phyloP scores from a whole-genome alignment of 2,329 filamentous ascomycete species.

The Cyanodermella asteris region DNA sequence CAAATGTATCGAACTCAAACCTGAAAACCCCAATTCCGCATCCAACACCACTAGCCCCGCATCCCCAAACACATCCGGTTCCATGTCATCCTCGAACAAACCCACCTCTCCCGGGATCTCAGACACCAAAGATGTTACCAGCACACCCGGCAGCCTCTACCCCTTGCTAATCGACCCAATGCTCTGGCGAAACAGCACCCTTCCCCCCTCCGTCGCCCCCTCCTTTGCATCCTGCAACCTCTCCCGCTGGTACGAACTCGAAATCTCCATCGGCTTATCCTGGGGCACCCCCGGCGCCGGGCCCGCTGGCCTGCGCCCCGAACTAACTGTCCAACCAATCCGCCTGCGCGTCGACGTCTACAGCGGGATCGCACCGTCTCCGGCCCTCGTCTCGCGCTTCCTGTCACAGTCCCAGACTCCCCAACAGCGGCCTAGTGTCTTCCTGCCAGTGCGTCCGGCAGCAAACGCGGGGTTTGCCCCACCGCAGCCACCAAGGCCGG shows the following conservation, averaged over 20 bases:
- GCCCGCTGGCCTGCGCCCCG: constrained; percentile 26
- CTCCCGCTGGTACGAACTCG: constrained; percentile 57
- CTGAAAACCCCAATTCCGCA: too few species aligned
- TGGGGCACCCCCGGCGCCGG: constrained; percentile 38
- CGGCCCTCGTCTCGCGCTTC: constrained; percentile 37
- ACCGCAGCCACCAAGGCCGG: not conserved
- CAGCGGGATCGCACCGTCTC: constrained; percentile 68
- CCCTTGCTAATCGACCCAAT: constrained; percentile 48
- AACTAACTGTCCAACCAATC: constrained; percentile 58
- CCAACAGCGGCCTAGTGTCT: constrained; percentile 6
- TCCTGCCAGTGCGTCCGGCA: constrained; percentile 9
- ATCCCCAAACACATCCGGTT: too few species aligned
- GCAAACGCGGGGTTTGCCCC: too few species aligned
- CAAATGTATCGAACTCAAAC: too few species aligned
- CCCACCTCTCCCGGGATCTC: too few species aligned
- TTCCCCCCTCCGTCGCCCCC: constrained; percentile 74
- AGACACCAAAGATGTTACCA: constrained; percentile 32
- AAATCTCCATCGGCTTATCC: constrained; percentile 56
- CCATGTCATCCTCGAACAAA: constrained; percentile 8
- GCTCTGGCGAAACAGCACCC: constrained; percentile 47
- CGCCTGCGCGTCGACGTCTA: constrained; percentile 61
- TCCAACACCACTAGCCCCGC: constrained; percentile 52
- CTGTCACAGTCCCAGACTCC: constrained; percentile 8
- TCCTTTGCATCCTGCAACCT: constrained; percentile 82
- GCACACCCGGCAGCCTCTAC: constrained; percentile 10